Evolutionary conservation across 2,329 filamentous ascomycete genomes (phyloP), one percentile per base, ranked within the genome.

Genomic region (Claviceps purpurea): DNA sequence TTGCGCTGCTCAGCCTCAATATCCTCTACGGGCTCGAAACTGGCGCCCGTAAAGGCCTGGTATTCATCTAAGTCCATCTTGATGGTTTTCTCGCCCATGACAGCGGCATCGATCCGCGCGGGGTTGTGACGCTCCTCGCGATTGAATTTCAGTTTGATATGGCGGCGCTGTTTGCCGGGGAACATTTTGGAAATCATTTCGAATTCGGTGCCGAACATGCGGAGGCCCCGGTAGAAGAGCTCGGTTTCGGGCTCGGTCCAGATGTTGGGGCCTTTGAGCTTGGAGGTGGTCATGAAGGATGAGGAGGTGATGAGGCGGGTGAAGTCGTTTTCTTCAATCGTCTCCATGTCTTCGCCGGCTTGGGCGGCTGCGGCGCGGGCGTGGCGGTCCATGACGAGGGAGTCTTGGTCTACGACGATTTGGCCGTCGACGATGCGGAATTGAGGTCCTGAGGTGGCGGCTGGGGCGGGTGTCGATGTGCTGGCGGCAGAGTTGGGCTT

Each of bases 191-290:
- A 77, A 59, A 94, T 89, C 68, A 87, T 87, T 64, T 84, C 77
- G 62, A 93, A 94, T 63, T 91, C 87, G 1, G 86, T 91, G 52
- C 88, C 88, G 61, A 89, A 90, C 75, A 84, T 85, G 53, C 74
- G 70, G 2, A 94, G 73, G 1, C 81, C 83, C 30, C 82, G 77
- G 70, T 89, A 93, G 68, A 93, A 93, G 45, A 79, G 73, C 52
- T 86, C 82, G 3, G 85, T 91, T 54, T 83, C 78, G 13, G 79
- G 76, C n/a, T 78, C 74, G 49, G 75, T 79, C 88, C 88, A 94
- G 37, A 77, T 73, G 57, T 84, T 81, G 26, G 78, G 73, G 52
- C 81, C 79, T 66, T 77, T 70, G 62, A 81, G 69, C 62, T 86
- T 83, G 61, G 83, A 72, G 24, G 70, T 70, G 59, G 73, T 74